Base-by-base conservation (phyloP, 2,329 filamentous ascomycete species). In the Pleomassaria siparia region DNA sequence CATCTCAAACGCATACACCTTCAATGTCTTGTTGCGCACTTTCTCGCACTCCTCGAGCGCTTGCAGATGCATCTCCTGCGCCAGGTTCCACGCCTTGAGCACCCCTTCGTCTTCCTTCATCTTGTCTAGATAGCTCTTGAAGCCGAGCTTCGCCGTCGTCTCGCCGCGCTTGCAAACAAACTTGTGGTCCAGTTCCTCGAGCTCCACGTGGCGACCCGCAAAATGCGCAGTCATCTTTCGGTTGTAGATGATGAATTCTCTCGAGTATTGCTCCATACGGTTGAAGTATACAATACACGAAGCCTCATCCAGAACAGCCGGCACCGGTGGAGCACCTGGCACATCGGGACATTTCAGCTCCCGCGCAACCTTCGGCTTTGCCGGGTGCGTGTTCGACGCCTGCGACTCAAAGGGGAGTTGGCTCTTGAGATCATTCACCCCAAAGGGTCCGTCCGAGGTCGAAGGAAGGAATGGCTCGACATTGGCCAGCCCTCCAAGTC, bases 51-150 rank as follows among this genome's bases (percentile, higher is more conserved):
- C 56, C 43, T 59, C 53, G 47, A 89, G 72, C 9, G 79, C 78
- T 47, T 75, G 67, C 47, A 81, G 77, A 60, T 91, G 87, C 50
- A 77, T 77, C 35, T 82, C 78, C 50, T 80, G 82, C 7, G 81
- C 81, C 8, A 77, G 66, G 24, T 71, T 71, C 85, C 87, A 89
- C 46, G 79, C 77, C 59, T 76, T 75, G 46, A 84, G 75, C 4
- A 88, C 80, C 40, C 75, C 73, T 53, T 83, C 79, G 61, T 91
- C 87, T 66, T 88, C 81, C 54, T 80, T 78, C 46, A 86, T 70
- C 63, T 80, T 82, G 29, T 72, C 72, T 48, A 82, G 66, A 63
- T 90, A 90, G 46, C 80, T 77, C 13, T 74, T 64, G 20, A 85
- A 75, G 0, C 80, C 82, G 1, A 76, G 78, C 43, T 77, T 75